Evolutionary conservation across 2,329 filamentous ascomycete species (phyloP).

Genomic region (Diaporthe sp.): DNA sequence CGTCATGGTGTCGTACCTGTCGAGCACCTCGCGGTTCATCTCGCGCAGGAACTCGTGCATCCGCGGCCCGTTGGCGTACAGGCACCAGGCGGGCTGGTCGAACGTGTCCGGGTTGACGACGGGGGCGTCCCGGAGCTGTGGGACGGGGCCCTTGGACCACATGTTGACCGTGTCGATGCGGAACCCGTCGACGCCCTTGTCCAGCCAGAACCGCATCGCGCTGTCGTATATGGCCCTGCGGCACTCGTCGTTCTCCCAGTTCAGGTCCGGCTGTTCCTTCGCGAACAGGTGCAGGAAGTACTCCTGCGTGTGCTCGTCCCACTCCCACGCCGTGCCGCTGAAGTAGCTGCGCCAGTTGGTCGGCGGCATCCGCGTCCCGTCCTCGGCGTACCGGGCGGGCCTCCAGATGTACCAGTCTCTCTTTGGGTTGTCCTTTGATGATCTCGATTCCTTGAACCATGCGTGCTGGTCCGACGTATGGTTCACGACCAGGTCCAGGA

Average conservation of each 20-base stretch:
- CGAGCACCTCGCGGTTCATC: constrained; percentile 69
- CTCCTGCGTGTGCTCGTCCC: constrained; percentile 76
- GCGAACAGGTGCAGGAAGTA: constrained; percentile 84
- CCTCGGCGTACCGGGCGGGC: constrained; percentile 50
- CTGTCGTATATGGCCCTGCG: constrained; percentile 76
- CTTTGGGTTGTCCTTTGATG: constrained; percentile 70
- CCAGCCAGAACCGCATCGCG: constrained; percentile 83
- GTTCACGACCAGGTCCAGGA: constrained; percentile 82
- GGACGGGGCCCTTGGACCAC: constrained; percentile 66
- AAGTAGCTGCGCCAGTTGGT: constrained; percentile 80
- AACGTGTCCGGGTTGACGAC: constrained; percentile 56
- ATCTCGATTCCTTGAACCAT: constrained; percentile 77
- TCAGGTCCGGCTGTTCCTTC: constrained; percentile 83
- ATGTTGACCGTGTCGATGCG: constrained; percentile 81
- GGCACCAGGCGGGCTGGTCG: constrained; percentile 63
- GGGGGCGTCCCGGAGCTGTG: constrained; percentile 66
- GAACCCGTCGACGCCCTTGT: constrained; percentile 78
- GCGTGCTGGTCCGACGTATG: constrained; percentile 78
- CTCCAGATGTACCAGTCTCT: constrained; percentile 76
- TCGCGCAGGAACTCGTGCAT: constrained; percentile 76
- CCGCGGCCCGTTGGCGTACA: constrained; percentile 75
- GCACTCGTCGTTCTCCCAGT: constrained; percentile 80
- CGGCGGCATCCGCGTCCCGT: constrained; percentile 74
- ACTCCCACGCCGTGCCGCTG: constrained; percentile 73
- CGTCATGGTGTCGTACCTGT: constrained; percentile 73